phyloP scores from a whole-genome alignment of 345 rosid species.

The Corchorus capsularis region DNA sequence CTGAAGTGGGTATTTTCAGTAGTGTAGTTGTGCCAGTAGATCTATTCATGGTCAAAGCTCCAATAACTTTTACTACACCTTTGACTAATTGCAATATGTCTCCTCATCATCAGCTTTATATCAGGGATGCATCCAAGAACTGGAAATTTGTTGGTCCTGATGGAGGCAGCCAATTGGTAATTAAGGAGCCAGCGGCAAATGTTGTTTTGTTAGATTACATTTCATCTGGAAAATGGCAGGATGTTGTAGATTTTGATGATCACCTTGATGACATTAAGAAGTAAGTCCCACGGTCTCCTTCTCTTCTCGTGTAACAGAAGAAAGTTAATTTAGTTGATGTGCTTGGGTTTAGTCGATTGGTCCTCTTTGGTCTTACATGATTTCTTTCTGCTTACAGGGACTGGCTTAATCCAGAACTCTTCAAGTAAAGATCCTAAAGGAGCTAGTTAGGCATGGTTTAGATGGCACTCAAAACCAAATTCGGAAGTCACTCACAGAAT shows the following conservation, averaged over 20 bases:
- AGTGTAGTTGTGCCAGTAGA: background rate
- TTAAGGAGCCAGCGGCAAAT: constrained; percentile 88
- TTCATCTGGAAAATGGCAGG: constrained; percentile 77
- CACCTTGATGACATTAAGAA: constrained; percentile 90
- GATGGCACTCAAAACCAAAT: too few species aligned
- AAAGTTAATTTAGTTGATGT: background rate
- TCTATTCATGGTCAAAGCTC: background rate
- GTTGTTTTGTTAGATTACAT: constrained; percentile 66
- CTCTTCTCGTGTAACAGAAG: background rate
- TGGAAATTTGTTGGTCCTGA: constrained; percentile 77
- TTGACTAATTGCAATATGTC: constrained; percentile 2
- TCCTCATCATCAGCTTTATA: constrained; percentile 55
- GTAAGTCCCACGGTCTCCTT: constrained; percentile 54
- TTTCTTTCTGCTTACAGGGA: constrained; percentile 60
- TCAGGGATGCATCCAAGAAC: constrained; percentile 82
- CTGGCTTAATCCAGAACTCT: constrained; percentile 88
- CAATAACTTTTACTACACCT: background rate
- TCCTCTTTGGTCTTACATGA: background rate
- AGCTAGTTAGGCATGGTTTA: too few species aligned
- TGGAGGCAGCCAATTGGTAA: constrained; percentile 60
- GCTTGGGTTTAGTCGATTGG: background rate
- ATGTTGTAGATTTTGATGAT: constrained; percentile 83
- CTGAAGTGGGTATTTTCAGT: background rate
- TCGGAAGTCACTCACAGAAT: too few species aligned
- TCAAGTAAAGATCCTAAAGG: constrained; percentile 46